Conservation (phyloP, 345 rosid genomes). For the Eucalyptus pauciflora region DNA sequence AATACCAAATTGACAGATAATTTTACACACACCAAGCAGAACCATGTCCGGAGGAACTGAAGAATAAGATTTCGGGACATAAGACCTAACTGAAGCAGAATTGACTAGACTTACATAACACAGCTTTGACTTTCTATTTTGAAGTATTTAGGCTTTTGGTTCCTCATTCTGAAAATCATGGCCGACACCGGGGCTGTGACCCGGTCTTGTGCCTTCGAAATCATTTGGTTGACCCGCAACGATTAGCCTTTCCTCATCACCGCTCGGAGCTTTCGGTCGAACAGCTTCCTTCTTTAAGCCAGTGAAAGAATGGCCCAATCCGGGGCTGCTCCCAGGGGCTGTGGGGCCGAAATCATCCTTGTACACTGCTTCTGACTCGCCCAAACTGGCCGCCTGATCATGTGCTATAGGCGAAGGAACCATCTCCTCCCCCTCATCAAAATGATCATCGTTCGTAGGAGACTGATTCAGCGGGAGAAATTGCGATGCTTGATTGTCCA, state of each 20-base stretch:
- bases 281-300: background rate
- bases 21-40: background rate
- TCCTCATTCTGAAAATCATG: background rate
- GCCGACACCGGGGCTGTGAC: background rate
- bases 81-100: background rate
- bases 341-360: too few relatives aligned
- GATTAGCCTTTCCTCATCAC: background rate
- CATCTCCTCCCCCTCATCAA: background rate
- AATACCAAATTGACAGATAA: too few relatives aligned
- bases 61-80: background rate
- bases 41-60: background rate
- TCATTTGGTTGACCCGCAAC: background rate
- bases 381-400: too few relatives aligned
- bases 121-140: background rate
- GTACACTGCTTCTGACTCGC: too few relatives aligned
- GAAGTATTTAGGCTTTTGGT: background rate
- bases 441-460: background rate
- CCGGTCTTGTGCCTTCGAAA: background rate
- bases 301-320: too few relatives aligned
- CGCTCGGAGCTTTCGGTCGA: background rate
- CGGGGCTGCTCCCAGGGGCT: too few relatives aligned
- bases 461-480: background rate
- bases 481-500: background rate
- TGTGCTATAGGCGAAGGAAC: background rate
- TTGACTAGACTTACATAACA: background rate